Evolutionary conservation across 257 asterid genomes (phyloP).

Genomic region (Solanum rostratum): DNA sequence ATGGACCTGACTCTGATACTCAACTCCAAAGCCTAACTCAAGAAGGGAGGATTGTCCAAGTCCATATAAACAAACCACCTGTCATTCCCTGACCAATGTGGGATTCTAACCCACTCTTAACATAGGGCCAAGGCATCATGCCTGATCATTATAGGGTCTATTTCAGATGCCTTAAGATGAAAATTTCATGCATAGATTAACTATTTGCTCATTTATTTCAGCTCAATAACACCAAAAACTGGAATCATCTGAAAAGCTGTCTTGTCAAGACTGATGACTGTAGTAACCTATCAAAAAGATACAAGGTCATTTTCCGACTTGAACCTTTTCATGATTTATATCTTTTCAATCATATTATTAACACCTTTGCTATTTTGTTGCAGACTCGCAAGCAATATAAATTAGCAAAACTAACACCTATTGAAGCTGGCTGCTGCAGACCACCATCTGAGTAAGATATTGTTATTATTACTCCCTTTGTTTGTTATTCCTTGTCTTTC

Average conservation of each 20-base stretch:
- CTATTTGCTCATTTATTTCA: conserved; percentile 13
- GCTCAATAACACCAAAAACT: conserved; percentile 73
- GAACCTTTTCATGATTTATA: background rate
- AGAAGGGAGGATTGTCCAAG: too few species aligned
- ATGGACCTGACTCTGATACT: too few species aligned
- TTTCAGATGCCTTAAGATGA: background rate
- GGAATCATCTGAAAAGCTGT: conserved; percentile 75
- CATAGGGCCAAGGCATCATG: background rate
- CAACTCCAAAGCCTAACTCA: too few species aligned
- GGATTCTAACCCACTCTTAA: too few species aligned
- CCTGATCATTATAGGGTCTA: background rate
- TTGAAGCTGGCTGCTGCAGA: conserved; percentile 92
- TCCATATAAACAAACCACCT: too few species aligned
- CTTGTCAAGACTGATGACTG: conserved; percentile 78
- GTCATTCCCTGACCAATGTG: too few species aligned
- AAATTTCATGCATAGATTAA: background rate
- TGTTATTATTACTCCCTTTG: background rate
- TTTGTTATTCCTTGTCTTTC: background rate
- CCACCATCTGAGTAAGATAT: conserved; percentile 80
- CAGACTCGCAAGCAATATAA: conserved; percentile 59
- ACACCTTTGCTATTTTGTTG: conserved; percentile 1
- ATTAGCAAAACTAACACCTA: conserved; percentile 64
- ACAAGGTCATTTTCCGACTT: conserved; percentile 40
- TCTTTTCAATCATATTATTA: background rate
- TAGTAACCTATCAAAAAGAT: conserved; percentile 48